Percentiles rank a stretch among this genome's conserved stretches.
Conservation (phyloP, 202 grass and related monocot genomes). For the Setaria viridis region DNA sequence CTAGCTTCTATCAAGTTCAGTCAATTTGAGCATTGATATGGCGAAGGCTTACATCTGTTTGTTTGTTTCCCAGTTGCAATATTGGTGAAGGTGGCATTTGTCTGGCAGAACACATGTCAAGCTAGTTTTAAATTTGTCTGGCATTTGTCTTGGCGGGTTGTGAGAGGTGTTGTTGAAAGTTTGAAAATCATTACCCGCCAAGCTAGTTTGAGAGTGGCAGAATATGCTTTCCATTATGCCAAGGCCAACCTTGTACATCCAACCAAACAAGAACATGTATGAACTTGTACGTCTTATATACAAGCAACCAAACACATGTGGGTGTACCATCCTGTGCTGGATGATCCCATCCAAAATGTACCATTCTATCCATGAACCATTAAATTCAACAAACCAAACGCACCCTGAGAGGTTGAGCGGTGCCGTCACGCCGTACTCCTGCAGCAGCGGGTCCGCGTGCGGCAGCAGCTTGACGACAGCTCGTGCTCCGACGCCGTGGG, state of each 20-base stretch:
- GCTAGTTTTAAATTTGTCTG: too few relatives aligned
- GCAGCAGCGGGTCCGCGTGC: conserved; percentile 72
- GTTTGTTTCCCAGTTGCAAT: conserved; percentile 74
- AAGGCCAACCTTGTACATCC: conserved; percentile 50
- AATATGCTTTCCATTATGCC: conserved; percentile 98
- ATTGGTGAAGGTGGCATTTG: conserved; percentile 97
- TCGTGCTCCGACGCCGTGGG: conserved; percentile 40
- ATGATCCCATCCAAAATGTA: too few relatives aligned
- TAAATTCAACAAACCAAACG: too few relatives aligned
- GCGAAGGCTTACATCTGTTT: conserved; percentile 26
- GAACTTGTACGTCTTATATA: too few relatives aligned
- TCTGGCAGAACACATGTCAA: conserved; percentile 58
- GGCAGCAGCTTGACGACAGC: conserved; percentile 75
- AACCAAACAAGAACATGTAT: too few relatives aligned
- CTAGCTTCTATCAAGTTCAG: neutral
- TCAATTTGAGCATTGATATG: conserved; percentile 14
- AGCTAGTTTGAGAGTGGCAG: conserved; percentile 95
- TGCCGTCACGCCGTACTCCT: conserved; percentile 90
- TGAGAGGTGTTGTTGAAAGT: conserved; percentile 97
- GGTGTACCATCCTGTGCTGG: too few relatives aligned
- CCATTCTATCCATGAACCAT: too few relatives aligned
- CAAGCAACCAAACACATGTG: too few relatives aligned
- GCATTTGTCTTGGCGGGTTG: neutral
- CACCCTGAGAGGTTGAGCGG: conserved; percentile 72
- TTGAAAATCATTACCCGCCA: conserved; percentile 99